Evolutionary conservation across 352 stramenopile genomes (phyloP), one percentile per base, ranked within the genome.

Genomic region (Lagenidium giganteum): DNA sequence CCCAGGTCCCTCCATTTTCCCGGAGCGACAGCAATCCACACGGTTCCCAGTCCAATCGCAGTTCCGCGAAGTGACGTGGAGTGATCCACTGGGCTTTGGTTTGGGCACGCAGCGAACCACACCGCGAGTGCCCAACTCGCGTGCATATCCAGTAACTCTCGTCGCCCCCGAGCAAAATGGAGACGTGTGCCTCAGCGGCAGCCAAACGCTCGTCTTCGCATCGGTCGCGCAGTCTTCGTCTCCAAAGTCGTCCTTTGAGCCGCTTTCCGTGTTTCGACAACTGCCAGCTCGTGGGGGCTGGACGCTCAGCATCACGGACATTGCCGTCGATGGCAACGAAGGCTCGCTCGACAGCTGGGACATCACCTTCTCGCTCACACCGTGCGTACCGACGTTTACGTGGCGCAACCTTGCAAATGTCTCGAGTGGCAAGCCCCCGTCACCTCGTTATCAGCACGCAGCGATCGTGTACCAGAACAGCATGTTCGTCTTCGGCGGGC

Each of bases 401-500:
- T 90, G 77, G 77, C 70, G 46, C 0, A 59, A 75, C 43, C 43
- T 87, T 7, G 56, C 56, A 0, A 18, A 36, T n/a, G 35, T 56
- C 2, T 20, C 32, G 1, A 67, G 46, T 12, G 78, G 75, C 5
- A 54, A 50, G 17, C 49, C 56, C 11, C 78, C 78, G 17, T 57
- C 57, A 3, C 38, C 72, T 22, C 65, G 78, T 7, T 88, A 73
- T 14, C 61, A 82, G 21, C 78, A 91, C 56, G 62, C 75, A 1
- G 65, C 65, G 22, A 51, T 91, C 41, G 69, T 77, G 18, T 69
- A 65, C 36, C 47, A 72, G 18, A 79, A 31, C 47, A 77, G 61
- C 21, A 75, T 91, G 66, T 91, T 91, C 44, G 51, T 88, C n/a
- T 83, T 63, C 20, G 78, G 75, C 17, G 78, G 78, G 11, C 45